Evolutionary conservation across 768 basidiomycete genomes (phyloP), one percentile per base, ranked within the genome.

Genomic region (Lentinula boryana): DNA sequence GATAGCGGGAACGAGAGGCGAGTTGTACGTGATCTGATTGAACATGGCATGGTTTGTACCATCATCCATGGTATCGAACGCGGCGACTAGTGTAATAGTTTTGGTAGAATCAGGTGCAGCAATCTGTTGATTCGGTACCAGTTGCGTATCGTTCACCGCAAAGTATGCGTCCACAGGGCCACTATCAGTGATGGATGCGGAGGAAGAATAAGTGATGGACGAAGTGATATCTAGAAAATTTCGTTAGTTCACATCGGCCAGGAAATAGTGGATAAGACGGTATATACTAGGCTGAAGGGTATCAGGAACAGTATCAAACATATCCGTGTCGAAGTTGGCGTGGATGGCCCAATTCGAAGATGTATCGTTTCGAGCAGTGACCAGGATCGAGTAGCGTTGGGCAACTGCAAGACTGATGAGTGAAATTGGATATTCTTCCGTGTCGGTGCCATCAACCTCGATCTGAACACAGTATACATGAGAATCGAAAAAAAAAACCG

Each of bases 371-470:
- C 89, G 84, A 9, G 96, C 95, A 10, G 88, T 88, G 56, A 99
- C 92, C 35, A 98, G 85, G 43, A 99, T 78, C 0, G 95, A 95
- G 73, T 96, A 97, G 18, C 96, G 86, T 72, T 98, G 96, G 0
- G 95, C 95, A 33, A 89, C 93, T 13, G 92, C 80, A 60, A 98
- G 60, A 46, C 84, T 80, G 54, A 98, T 67, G 40, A 89, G 71
- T 69, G 92, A 89, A 63, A 87, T 86, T 0, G 86, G 80, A 43
- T 76, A 88, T 63, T 87, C 86, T 68, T 90, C 80, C 2, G 87
- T 80, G 74, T 98, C 96, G 0, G 84, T 89, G 1, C 91, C 91
- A 65, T 93, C 91, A 58, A 83, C 91, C 72, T 94, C 91, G 62
- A 94, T 89, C 64, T 64, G 51, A 13, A 27, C 2, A 27, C 5